Conservation (phyloP, 2,329 filamentous ascomycete genomes). For the Teratosphaeria nubilosa region DNA sequence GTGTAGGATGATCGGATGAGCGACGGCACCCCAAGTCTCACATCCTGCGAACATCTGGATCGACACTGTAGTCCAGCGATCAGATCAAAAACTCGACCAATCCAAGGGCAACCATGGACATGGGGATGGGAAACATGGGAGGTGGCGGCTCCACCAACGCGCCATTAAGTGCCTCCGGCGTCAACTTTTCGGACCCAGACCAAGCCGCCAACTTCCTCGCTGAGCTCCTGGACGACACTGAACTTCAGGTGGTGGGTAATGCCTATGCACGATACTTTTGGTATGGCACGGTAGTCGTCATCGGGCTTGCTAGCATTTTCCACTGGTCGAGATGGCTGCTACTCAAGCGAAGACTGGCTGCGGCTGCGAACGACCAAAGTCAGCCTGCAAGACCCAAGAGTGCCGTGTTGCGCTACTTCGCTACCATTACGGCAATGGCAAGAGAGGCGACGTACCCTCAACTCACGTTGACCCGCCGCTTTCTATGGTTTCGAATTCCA, state of each 20-base stretch:
- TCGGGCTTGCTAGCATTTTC: constrained; percentile 23
- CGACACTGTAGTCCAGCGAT: neutral
- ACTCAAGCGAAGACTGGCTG: constrained; percentile 25
- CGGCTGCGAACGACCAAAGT: constrained; percentile 23
- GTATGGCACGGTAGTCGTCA: constrained; percentile 29
- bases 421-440: constrained; percentile 24
- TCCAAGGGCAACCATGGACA: constrained; percentile 4
- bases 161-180: constrained; percentile 23
- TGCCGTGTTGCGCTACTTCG: constrained; percentile 15
- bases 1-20: neutral
- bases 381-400: constrained; percentile 24
- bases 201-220: constrained; percentile 27
- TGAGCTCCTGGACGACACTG: constrained; percentile 27
- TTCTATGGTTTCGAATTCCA: constrained; percentile 14
- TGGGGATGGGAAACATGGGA: constrained; percentile 15
- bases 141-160: constrained; percentile 9
- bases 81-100: neutral
- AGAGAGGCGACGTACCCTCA: constrained; percentile 28
- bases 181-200: constrained; percentile 29
- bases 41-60: neutral
- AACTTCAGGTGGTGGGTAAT: constrained; percentile 27
- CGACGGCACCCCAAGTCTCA: neutral
- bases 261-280: constrained; percentile 30
- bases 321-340: constrained; percentile 21
- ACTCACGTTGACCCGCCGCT: constrained; percentile 14